Evolutionary conservation across 441 rosid genomes (phyloP).

Genomic region (Populus hybrid): DNA sequence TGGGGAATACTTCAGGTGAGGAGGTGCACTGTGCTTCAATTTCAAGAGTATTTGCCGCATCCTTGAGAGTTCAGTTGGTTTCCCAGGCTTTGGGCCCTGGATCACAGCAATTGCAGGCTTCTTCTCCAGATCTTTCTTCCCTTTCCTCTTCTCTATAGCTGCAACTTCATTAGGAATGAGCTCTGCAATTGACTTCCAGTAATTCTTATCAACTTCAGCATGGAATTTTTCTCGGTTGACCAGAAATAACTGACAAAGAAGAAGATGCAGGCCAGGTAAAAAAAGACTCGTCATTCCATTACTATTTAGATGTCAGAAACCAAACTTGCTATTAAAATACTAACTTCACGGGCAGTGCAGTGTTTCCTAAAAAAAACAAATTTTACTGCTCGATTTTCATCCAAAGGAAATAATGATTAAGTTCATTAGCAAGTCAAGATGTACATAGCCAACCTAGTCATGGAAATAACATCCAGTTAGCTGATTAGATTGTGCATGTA

Average conservation of each 20-base stretch:
- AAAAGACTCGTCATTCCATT: background rate
- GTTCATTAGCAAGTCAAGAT: background rate
- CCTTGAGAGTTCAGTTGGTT: conserved; percentile 80
- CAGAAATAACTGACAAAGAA: conserved; percentile 44
- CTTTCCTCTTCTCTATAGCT: conserved; percentile 57
- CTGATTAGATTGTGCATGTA: background rate
- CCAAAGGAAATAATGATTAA: background rate
- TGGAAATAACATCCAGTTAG: background rate
- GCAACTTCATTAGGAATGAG: conserved; percentile 85
- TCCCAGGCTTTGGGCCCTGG: conserved; percentile 91
- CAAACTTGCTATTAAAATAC: background rate
- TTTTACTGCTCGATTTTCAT: background rate
- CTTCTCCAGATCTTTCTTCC: conserved; percentile 70
- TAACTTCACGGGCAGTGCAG: background rate
- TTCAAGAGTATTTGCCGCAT: conserved; percentile 70
- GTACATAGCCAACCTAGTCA: background rate
- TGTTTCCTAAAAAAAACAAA: background rate
- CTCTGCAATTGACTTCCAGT: conserved; percentile 88
- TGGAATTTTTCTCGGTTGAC: conserved; percentile 65
- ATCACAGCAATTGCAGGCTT: conserved; percentile 55
- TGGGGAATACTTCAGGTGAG: conserved; percentile 61
- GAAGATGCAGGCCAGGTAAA: conserved; percentile 7
- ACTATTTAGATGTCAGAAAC: background rate
- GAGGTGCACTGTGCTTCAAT: conserved; percentile 72
- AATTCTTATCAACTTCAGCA: conserved; percentile 65